Conservation (phyloP, 306 rosid genomes). For the Luffa acutangula region DNA sequence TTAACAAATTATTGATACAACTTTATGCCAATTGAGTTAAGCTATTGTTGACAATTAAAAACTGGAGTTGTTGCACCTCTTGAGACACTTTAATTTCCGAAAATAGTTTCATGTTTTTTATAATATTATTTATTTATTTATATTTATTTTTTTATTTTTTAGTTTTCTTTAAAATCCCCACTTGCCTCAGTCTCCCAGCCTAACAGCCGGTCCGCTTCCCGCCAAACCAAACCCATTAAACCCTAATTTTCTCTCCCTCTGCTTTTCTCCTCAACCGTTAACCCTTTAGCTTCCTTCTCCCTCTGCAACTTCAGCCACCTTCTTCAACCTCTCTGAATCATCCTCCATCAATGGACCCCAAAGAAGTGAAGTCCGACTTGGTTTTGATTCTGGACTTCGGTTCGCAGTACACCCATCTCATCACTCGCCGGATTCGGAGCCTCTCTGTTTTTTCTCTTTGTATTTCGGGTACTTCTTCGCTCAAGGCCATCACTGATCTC, state of each 20-base stretch:
- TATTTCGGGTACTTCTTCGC: constrained; percentile 68
- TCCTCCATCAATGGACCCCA: constrained; percentile 36
- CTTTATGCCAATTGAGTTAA: no score
- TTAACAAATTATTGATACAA: no score
- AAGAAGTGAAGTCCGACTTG: constrained; percentile 46
- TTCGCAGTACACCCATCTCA: constrained; percentile 92
- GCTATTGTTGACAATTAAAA: no score
- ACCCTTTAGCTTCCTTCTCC: background rate
- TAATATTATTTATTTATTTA: no score
- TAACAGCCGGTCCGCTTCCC: constrained; percentile 11
- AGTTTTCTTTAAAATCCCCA: no score
- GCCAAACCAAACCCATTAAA: constrained; percentile 15
- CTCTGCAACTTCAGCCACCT: background rate
- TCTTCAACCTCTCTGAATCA: background rate
- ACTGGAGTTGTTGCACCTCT: no score
- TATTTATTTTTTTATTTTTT: no score
- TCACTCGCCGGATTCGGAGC: constrained; percentile 86
- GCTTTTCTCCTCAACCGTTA: background rate
- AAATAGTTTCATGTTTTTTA: no score
- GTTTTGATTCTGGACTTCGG: constrained; percentile 86
- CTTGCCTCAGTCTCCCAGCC: background rate
- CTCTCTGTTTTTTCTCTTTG: constrained; percentile 84
- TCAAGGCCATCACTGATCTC: constrained; percentile 46
- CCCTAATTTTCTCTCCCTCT: background rate
- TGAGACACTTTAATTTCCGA: no score